Percentiles rank a stretch among this genome's conserved stretches.
phyloP scores from a whole-genome alignment of 768 basidiomycete species.

The Leccinum incarnatum region DNA sequence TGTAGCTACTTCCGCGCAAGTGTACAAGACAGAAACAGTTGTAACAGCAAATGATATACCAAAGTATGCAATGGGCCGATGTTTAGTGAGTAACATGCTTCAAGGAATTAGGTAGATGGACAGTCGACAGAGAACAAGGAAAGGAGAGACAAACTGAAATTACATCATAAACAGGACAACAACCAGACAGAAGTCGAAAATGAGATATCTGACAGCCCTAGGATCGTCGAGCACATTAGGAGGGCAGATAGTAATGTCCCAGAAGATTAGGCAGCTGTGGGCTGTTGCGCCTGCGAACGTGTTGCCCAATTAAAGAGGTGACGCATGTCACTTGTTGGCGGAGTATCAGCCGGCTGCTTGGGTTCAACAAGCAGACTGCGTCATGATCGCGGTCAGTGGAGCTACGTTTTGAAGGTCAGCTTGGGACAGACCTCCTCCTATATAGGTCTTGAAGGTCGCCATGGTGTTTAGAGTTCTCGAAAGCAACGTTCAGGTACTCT shows the following conservation, averaged over 20 bases:
- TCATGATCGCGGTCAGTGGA: not conserved
- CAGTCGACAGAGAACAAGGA: constrained; percentile 9
- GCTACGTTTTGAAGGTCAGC: not conserved
- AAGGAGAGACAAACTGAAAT: constrained; percentile 22
- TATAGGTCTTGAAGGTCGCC: constrained; percentile 87
- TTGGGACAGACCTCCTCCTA: constrained; percentile 64
- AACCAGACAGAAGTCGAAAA: constrained; percentile 12
- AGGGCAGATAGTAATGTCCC: constrained; percentile 20
- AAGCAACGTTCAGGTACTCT: constrained; percentile 67
- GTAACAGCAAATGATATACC: constrained; percentile 32
- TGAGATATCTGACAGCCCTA: constrained; percentile 15
- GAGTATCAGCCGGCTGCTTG: constrained; percentile 70
- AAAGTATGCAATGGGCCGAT: constrained; percentile 27
- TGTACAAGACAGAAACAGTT: constrained; percentile 28
- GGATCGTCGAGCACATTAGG: not conserved
- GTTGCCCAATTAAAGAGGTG: constrained; percentile 80
- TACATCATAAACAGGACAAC: constrained; percentile 29
- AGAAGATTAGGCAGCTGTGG: constrained; percentile 34
- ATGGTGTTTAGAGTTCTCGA: constrained; percentile 70
- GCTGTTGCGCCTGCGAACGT: constrained; percentile 46
- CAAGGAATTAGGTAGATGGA: constrained; percentile 27
- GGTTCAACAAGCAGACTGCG: constrained; percentile 79
- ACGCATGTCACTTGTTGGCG: constrained; percentile 65
- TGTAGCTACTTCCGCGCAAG: constrained; percentile 23
- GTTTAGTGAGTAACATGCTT: constrained; percentile 24